Conservation (phyloP, 176 grass and related monocot species). For the Aegilops speltoides region DNA sequence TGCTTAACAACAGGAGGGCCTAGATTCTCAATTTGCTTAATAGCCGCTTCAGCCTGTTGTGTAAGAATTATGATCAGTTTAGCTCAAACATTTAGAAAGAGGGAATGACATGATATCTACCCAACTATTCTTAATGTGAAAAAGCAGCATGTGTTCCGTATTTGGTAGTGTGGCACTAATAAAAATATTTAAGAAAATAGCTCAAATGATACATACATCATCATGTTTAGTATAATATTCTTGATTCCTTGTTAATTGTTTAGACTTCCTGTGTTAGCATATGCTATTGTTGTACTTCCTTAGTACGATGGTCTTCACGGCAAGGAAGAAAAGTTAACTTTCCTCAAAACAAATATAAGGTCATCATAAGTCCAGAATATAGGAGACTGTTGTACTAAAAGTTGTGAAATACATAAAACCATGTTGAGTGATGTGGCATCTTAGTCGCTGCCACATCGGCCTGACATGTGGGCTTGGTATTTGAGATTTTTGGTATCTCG, state of each 20-base stretch:
- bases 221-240: background rate
- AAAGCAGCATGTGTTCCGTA: background rate
- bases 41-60: conserved; percentile 84
- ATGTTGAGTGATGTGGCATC: background rate
- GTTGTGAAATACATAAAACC: background rate
- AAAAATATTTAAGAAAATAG: background rate
- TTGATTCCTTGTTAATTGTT: background rate
- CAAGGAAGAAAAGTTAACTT: background rate
- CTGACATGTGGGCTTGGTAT: background rate
- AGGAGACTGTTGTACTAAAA: background rate
- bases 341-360: background rate
- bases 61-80: conserved; percentile 25
- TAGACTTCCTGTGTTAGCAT: background rate
- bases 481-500: background rate
- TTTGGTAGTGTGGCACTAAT: background rate
- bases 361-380: background rate
- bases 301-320: background rate
- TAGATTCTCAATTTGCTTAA: conserved; percentile 90
- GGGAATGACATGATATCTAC: background rate
- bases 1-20: conserved; percentile 90
- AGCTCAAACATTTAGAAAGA: background rate
- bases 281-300: background rate
- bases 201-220: background rate
- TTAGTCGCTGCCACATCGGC: background rate
- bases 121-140: background rate